phyloP scores from a whole-genome alignment of 441 rosid genomes.

The Brassica balearica region DNA sequence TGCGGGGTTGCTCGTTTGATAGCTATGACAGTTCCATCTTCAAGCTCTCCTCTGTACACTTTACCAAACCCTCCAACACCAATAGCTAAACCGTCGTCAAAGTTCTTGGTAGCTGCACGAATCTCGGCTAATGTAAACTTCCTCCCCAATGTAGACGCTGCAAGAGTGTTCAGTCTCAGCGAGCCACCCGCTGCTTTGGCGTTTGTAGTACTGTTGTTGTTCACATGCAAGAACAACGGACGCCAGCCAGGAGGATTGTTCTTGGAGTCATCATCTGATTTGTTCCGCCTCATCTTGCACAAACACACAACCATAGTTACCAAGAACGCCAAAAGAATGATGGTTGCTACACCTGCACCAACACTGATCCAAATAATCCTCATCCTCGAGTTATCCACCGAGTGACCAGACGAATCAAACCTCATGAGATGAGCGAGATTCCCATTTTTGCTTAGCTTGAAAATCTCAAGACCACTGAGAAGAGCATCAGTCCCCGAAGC shows the following conservation, averaged over 20 bases:
- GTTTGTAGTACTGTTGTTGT: conserved; percentile 56
- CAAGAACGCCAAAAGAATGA: conserved; percentile 48
- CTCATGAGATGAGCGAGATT: conserved; percentile 71
- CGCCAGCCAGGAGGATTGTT: conserved; percentile 63
- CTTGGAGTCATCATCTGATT: conserved; percentile 51
- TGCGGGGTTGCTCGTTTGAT: conserved; percentile 89
- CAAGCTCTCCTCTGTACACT: conserved; percentile 81
- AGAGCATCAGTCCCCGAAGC: conserved; percentile 86
- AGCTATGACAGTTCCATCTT: conserved; percentile 74
- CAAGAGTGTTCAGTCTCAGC: conserved; percentile 46
- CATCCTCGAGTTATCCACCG: conserved; percentile 47
- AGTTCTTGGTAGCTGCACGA: conserved; percentile 74
- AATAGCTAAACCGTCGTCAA: conserved; percentile 75
- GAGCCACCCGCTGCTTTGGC: conserved; percentile 55
- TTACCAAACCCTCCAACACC: conserved; percentile 92
- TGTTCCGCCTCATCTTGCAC: conserved; percentile 52
- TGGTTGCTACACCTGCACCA: conserved; percentile 62
- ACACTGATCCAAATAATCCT: conserved; percentile 62
- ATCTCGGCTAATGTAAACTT: conserved; percentile 74
- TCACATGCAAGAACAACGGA: conserved; percentile 64
- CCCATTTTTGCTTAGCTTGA: conserved; percentile 78
- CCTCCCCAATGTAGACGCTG: conserved; percentile 56
- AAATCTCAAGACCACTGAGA: conserved; percentile 84
- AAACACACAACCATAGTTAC: conserved; percentile 47
- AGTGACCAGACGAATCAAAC: conserved; percentile 46